phyloP scores from a whole-genome alignment of 169 alveolate species.

The Cryptosporidium tyzzeri region DNA sequence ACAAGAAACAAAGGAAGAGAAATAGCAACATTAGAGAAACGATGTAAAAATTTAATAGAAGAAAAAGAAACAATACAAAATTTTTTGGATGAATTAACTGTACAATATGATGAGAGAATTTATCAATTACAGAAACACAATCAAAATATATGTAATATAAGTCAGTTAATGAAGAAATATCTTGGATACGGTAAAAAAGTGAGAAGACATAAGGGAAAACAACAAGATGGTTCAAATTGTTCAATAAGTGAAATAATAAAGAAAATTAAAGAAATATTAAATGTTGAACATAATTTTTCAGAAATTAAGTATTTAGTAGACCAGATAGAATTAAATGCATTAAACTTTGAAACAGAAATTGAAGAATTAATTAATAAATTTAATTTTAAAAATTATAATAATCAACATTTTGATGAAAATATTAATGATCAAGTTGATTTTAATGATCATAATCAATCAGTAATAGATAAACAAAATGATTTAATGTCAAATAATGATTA shows the following conservation, averaged over 20 bases:
- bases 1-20: slow-evolving; percentile 70
- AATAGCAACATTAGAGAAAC: slow-evolving; percentile 47
- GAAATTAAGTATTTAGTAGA: slow-evolving; percentile 32
- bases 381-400: background rate
- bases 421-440: background rate
- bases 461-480: background rate
- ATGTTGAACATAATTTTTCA: slow-evolving; percentile 3
- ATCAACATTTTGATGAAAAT: background rate
- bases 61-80: slow-evolving; percentile 65
- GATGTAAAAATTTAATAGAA: slow-evolving; percentile 54
- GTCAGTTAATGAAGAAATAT: slow-evolving; percentile 8
- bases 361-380: slow-evolving; percentile 16
- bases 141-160: slow-evolving; percentile 2
- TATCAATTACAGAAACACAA: slow-evolving; percentile 27
- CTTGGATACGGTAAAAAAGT: background rate
- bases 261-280: slow-evolving; percentile 20
- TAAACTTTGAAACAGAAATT: slow-evolving; percentile 37
- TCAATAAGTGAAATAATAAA: slow-evolving; percentile 25
- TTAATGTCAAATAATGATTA: slow-evolving; percentile 1
- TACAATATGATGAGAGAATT: slow-evolving; percentile 54
- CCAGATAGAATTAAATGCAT: slow-evolving; percentile 9
- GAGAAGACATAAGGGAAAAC: background rate
- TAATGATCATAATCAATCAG: background rate
- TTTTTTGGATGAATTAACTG: slow-evolving; percentile 49
- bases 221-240: background rate